Base-by-base conservation (phyloP, 2,329 filamentous ascomycete genomes). In the Rhinocladiella similis region DNA sequence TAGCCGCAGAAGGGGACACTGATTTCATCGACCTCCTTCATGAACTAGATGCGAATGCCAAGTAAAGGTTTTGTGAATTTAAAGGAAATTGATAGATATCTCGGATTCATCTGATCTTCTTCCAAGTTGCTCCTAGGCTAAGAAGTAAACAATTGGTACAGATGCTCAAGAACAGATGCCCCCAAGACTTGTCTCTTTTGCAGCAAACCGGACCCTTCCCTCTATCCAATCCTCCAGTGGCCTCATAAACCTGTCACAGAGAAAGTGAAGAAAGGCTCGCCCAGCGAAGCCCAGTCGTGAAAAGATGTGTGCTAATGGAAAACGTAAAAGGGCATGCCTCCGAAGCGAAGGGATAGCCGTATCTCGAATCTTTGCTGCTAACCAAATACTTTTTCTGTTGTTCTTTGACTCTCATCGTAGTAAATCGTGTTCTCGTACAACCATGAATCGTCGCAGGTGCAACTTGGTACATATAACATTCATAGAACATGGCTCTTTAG, bases 401-500 rank as follows among this genome's bases (percentile, higher is more conserved):
- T 18, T 19, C 36, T 56, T 20, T 47, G 29, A 33, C 47, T 47
- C 50, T 52, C 48, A 49, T 61, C 59, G 41, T 56, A 29, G 41
- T 29, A 33, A n/a, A 49, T 62, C 59, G 56, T 62, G 53, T 50
- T 53, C 50, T 59, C 56, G 56, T 62, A 52, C 53, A 59, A 54
- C 54, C 50, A 58, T 61, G 48, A 39, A 43, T 43, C 18, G 16
- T 41, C 39, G 20, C 16, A 25, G n/a, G 10, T 6, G 39, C 35
- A 45, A n/a, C 25, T 41, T 25, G 19, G 42, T 33, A 47, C 47
- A 51, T 18, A 35, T 12, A 41, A 27, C 38, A 47, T 27, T 42
- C 25, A 16, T 46, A 16, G 10, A 13, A 46, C 20, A 46, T 46
- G 25, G 13, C 7, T 46, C 20, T 18, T 51, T 39, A 48, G 36